Conservation (phyloP, 208 protist genomes). For the Leishmania mexicana region DNA sequence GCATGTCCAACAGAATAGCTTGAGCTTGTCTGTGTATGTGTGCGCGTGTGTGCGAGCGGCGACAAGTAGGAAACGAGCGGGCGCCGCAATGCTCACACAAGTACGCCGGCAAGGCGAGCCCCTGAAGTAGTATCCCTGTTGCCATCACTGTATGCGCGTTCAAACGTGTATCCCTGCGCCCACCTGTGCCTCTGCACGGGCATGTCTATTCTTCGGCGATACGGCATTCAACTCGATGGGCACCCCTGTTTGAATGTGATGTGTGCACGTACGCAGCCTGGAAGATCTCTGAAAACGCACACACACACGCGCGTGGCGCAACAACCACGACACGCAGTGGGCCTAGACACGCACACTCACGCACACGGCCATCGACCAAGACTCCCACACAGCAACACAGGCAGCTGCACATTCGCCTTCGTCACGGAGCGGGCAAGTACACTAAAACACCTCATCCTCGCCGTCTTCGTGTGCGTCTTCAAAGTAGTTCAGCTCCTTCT, state of each 20-base stretch:
- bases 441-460: constrained; percentile 40
- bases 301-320: background rate
- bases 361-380: background rate
- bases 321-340: background rate
- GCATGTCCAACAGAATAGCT: background rate
- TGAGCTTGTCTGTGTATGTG: background rate
- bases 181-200: background rate
- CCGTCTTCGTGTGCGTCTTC: constrained; percentile 81
- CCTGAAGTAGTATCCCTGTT: background rate
- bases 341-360: background rate
- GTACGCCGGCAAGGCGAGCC: background rate
- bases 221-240: background rate
- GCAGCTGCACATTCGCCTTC: background rate
- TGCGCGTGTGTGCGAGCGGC: background rate
- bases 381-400: background rate
- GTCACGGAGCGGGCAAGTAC: background rate
- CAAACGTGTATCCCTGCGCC: background rate
- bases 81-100: background rate
- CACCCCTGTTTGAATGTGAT: background rate
- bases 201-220: background rate
- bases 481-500: constrained; percentile 42
- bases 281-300: background rate
- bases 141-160: background rate
- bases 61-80: background rate
- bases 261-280: background rate